Evolutionary conservation across 352 stramenopile species (phyloP).

Genomic region (Pythium aquatile): DNA sequence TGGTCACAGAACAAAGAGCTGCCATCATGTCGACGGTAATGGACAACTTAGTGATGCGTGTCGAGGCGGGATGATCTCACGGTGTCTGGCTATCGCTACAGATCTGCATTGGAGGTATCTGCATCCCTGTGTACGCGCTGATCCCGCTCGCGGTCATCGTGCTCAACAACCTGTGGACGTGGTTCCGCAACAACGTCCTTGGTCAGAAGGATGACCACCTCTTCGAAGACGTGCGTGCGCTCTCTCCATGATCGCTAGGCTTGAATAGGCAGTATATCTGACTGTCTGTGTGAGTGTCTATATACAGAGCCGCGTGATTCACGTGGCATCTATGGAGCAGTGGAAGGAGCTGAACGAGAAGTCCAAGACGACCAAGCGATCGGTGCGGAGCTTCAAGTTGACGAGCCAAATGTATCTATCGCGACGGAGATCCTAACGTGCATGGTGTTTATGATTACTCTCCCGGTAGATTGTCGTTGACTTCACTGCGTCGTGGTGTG

Average conservation of each 20-base stretch:
- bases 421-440: neutral
- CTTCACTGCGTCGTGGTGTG: constrained; percentile 89
- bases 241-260: neutral
- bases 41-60: neutral
- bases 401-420: neutral
- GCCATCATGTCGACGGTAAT: constrained; percentile 38
- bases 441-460: neutral
- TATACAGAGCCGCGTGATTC: constrained; percentile 65
- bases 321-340: constrained; percentile 66
- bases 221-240: constrained; percentile 26
- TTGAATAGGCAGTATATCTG: neutral
- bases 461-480: constrained; percentile 64
- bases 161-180: constrained; percentile 65
- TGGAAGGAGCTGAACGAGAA: constrained; percentile 75
- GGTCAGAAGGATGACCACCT: constrained; percentile 51
- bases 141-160: constrained; percentile 72
- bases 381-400: constrained; percentile 26
- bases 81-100: constrained; percentile 21
- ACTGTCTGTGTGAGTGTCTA: neutral
- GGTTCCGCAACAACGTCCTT: constrained; percentile 63
- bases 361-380: constrained; percentile 63
- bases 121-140: constrained; percentile 74
- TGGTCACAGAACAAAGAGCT: neutral
- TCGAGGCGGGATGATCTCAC: neutral
- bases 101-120: constrained; percentile 82